Base-by-base conservation (phyloP, 257 asterid genomes). In the Gentiana straminea region DNA sequence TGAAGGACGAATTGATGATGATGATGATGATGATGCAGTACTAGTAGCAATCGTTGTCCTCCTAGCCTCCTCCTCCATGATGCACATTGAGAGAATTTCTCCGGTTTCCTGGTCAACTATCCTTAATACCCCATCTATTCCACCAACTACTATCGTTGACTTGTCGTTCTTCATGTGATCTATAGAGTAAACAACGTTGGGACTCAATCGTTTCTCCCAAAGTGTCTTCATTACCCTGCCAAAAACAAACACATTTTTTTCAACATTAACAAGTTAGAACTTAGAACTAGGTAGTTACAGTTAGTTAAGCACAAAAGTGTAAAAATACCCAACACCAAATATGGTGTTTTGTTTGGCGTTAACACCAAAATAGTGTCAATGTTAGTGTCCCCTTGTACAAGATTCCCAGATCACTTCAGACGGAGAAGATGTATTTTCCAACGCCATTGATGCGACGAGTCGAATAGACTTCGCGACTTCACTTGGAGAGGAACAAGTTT, bases 81-180 rank as follows among this genome's bases (percentile, higher is more conserved):
- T 77, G 75, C 82, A 78, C 56, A 84, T 67, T 3, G 95, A 81
- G 38, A 81, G 32, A 43, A 87, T 84, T 58, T 79, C 79, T 1
- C 98, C 98, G 13, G 63, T 78, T 54, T 75, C 74, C 81, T 91
- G 94, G 62, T 91, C 86, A n/a, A 87, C 50, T 48, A 74, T 69
- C 68, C 98, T 81, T 61, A 85, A 33, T 46, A 91, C 81, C 3
- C 98, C 98, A 36, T 91, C 98, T 67, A 91, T 82, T 65, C 98
- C 97, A 13, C 98, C 97, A 51, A 82, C 76, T 49, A 75, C 95
- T 65, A 91, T 57, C 13, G 93, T 83, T 15, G 89, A 83, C 51
- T 52, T 70, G 70, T 91, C 95, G 54, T 59, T 75, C 46, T 58
- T 68, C 62, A 91, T 66, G 71, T 91, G 94, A 65, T 77, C 74